A percentile compares a stretch with the other conserved stretches of the same genome.
phyloP scores from a whole-genome alignment of 2,329 filamentous ascomycete species.

The Calonectria pseudoturangicola region DNA sequence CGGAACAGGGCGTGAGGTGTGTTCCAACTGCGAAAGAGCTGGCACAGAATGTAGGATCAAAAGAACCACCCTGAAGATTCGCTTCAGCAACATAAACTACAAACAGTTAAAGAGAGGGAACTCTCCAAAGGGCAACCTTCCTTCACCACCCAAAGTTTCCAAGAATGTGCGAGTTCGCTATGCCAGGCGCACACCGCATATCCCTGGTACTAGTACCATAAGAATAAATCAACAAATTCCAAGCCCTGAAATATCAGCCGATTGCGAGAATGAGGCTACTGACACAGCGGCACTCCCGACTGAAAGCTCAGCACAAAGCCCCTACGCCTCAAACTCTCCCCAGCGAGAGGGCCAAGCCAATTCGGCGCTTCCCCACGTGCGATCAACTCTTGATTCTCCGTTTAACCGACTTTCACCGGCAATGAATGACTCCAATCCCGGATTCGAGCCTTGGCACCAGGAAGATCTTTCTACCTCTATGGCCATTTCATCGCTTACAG shows the following conservation, averaged over 20 bases:
- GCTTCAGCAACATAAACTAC: slow-evolving; percentile 7
- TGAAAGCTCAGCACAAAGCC: not conserved
- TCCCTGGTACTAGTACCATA: slow-evolving; percentile 11
- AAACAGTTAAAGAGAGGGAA: not conserved
- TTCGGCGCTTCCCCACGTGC: not conserved
- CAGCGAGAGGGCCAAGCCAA: not conserved
- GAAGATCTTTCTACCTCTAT: not conserved
- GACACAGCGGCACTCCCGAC: not conserved
- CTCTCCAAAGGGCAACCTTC: not conserved
- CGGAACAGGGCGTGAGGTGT: not conserved
- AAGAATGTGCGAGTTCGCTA: not conserved
- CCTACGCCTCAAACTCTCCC: not conserved
- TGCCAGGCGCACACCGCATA: not conserved
- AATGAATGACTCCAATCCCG: not conserved
- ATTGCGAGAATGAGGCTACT: not conserved
- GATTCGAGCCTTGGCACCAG: not conserved
- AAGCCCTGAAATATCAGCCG: not conserved
- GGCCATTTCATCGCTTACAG: not conserved
- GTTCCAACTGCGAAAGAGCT: slow-evolving; percentile 20
- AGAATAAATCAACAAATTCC: not conserved
- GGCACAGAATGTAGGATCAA: slow-evolving; percentile 4
- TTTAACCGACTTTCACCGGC: not conserved
- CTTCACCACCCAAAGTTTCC: not conserved
- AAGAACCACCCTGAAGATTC: slow-evolving; percentile 2
- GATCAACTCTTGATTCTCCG: not conserved